These are phyloP conservation scores for Leptographium procerum DNA, from an alignment of 2,329 filamentous ascomycete species.

Conservation along the genomic window DNA sequence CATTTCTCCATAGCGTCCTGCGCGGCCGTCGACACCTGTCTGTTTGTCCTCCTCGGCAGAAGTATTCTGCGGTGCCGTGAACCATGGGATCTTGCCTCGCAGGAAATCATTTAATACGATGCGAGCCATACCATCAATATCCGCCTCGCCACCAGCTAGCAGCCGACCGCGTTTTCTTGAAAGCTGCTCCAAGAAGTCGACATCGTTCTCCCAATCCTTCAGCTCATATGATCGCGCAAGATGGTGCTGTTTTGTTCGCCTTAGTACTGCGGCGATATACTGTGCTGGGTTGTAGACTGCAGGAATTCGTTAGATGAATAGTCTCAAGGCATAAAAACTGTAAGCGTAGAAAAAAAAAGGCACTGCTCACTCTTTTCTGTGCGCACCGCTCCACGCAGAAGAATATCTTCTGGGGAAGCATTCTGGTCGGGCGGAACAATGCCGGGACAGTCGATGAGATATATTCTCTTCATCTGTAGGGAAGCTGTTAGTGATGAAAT, in stretches of 20 bases:
- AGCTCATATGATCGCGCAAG: conserved; percentile 89
- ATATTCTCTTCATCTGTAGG: conserved; percentile 57
- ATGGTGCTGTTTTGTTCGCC: conserved; percentile 72
- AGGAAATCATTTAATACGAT: conserved; percentile 97
- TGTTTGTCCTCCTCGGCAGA: conserved; percentile 39
- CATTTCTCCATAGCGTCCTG: conserved; percentile 79
- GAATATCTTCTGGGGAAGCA: conserved; percentile 76
- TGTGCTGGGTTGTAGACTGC: conserved; percentile 84
- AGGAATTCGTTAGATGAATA: neutral
- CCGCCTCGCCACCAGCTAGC: conserved; percentile 75
- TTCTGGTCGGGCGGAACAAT: conserved; percentile 82
- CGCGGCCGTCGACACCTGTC: conserved; percentile 49
- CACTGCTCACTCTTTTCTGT: conserved; percentile 56
- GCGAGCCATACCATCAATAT: conserved; percentile 89
- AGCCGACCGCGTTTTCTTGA: conserved; percentile 80
- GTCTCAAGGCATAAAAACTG: neutral
- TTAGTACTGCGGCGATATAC: conserved; percentile 77
- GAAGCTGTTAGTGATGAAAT: neutral
- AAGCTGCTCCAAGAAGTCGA: conserved; percentile 76
- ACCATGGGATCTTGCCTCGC: conserved; percentile 93
- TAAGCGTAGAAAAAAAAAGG: neutral
- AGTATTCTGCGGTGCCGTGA: conserved; percentile 61
- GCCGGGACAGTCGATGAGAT: conserved; percentile 92
- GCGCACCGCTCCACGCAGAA: conserved; percentile 81
- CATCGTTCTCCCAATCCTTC: conserved; percentile 62